These are phyloP conservation scores for Fonsecaea nubica DNA, from an alignment of 2,329 filamentous ascomycete genomes.

Conservation along the genomic window DNA sequence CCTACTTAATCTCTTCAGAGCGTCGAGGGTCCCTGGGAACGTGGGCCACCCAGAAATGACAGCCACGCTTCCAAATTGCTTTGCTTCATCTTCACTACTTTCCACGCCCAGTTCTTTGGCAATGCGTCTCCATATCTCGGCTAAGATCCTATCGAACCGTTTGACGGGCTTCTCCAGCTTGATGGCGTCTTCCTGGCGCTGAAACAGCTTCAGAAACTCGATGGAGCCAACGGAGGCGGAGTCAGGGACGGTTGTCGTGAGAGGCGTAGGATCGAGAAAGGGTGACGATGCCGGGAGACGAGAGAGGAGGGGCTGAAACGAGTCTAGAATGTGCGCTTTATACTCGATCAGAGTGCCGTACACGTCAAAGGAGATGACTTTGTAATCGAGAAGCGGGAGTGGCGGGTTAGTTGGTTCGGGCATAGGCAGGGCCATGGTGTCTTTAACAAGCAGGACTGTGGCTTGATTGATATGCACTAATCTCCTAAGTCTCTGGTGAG, in stretches of 20 bases:
- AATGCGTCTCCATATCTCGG: constrained; percentile 51
- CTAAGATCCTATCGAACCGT: constrained; percentile 67
- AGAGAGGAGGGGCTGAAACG: constrained; percentile 54
- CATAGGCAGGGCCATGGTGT: constrained; percentile 35
- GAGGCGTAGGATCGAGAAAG: constrained; percentile 42
- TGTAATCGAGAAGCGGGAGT: constrained; percentile 35
- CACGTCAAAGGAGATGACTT: constrained; percentile 74
- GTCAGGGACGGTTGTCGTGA: constrained; percentile 30
- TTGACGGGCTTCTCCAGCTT: constrained; percentile 62
- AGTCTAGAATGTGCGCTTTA: constrained; percentile 67
- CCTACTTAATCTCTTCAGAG: constrained; percentile 56
- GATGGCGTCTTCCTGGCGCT: constrained; percentile 56
- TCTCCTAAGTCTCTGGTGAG: neutral
- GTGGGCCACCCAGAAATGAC: constrained; percentile 61
- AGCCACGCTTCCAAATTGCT: constrained; percentile 52
- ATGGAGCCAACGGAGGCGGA: constrained; percentile 41
- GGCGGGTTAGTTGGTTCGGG: constrained; percentile 36
- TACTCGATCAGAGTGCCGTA: constrained; percentile 82
- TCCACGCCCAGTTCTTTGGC: constrained; percentile 42
- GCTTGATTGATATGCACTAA: neutral
- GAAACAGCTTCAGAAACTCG: constrained; percentile 54
- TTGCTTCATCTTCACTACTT: constrained; percentile 46
- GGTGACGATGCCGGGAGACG: constrained; percentile 35
- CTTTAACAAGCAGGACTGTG: neutral
- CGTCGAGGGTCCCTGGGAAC: constrained; percentile 63